A percentile compares a stretch with the other conserved stretches of the same genome.
Evolutionary conservation across 1,284 basidiomycete species (phyloP).

Genomic region (Naganishia cerealis): DNA sequence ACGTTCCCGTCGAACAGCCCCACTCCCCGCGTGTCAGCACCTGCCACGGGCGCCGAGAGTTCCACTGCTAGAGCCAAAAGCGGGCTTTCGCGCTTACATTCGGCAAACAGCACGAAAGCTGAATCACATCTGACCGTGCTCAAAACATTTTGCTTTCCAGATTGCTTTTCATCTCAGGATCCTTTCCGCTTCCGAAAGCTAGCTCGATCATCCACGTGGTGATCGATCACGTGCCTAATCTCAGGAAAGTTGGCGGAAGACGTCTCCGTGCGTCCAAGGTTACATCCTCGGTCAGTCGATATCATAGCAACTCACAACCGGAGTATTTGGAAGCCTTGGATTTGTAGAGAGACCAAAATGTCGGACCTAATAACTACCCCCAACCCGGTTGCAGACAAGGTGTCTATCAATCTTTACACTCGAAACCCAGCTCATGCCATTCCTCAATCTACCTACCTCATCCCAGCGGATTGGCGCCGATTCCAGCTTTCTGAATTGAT

Average conservation of each 20-base stretch:
- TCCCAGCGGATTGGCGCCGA: conserved; percentile 84
- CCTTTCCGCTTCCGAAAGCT: too few relatives aligned
- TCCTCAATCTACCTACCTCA: conserved; percentile 88
- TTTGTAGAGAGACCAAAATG: conserved; percentile 2
- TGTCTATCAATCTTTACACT: conserved; percentile 74
- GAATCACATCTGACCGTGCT: neutral
- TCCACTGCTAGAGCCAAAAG: neutral
- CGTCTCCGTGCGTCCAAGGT: neutral
- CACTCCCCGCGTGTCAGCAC: neutral
- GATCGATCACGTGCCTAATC: neutral
- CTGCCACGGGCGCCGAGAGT: neutral
- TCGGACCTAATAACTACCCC: neutral
- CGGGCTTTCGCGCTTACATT: neutral
- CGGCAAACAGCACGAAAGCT: neutral
- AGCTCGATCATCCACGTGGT: conserved; percentile 8
- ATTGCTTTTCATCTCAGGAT: neutral
- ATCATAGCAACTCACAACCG: neutral
- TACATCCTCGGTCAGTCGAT: too few relatives aligned
- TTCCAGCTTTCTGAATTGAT: conserved; percentile 97
- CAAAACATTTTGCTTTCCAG: neutral
- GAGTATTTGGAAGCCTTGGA: neutral
- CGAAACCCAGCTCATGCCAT: conserved; percentile 71
- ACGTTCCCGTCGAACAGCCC: conserved; percentile 11
- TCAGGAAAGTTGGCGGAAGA: conserved; percentile 7
- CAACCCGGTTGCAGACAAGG: conserved; percentile 15